Evolutionary conservation across 805 yeast genomes (phyloP).

Genomic region (Schizosaccharomyces octosporus): DNA sequence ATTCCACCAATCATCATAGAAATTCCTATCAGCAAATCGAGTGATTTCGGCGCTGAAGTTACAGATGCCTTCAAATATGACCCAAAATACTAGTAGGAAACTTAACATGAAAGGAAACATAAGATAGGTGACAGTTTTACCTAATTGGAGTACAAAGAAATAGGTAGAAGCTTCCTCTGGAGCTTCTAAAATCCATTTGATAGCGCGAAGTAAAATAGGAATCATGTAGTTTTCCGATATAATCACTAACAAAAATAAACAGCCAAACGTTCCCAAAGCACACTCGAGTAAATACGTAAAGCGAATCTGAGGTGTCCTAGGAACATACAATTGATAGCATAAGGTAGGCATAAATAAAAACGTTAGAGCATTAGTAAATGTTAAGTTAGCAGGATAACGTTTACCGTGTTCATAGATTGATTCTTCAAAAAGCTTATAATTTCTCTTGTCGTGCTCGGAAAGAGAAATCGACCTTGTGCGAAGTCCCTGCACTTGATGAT

Average conservation of each 20-base stretch:
- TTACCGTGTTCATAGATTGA: neutral
- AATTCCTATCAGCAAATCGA: constrained; percentile 3
- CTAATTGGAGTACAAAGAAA: neutral
- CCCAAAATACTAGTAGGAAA: constrained; percentile 3
- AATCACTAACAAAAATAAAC: neutral
- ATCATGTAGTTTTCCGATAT: constrained; percentile 2
- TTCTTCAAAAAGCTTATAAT: neutral
- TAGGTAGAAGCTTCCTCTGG: neutral
- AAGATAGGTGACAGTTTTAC: neutral
- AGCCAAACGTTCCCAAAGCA: neutral
- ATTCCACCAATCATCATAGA: constrained; percentile 5
- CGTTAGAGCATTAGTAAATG: neutral
- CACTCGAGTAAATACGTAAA: neutral
- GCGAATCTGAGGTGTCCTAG: constrained; percentile 1
- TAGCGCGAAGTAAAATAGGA: constrained; percentile 2
- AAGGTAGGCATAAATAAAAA: constrained; percentile 3
- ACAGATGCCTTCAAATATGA: constrained; percentile 4
- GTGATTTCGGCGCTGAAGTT: constrained; percentile 4
- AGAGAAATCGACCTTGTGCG: neutral
- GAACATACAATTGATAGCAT: constrained; percentile 4
- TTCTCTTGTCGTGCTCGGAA: neutral
- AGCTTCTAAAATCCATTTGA: neutral
- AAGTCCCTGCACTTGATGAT: neutral
- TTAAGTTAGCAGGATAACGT: constrained; percentile 2
- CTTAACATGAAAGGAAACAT: constrained; percentile 1